A percentile compares a stretch with the other conserved stretches of the same genome.
phyloP scores from a whole-genome alignment of 768 basidiomycete species.

The Paxillus ammoniavirescens region DNA sequence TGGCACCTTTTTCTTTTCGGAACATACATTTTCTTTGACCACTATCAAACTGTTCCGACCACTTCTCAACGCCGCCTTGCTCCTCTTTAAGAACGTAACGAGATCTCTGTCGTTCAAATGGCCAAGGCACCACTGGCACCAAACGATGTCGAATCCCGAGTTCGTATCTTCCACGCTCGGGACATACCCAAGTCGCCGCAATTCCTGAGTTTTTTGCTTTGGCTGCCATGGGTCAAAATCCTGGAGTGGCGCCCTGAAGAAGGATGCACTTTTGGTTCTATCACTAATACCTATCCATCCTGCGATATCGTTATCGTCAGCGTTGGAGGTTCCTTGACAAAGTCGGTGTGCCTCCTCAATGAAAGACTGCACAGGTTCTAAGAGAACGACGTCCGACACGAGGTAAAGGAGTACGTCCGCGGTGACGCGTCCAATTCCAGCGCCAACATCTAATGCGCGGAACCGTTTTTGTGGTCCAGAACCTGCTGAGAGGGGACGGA shows the following conservation, averaged over 20 bases:
- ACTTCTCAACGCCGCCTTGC: slow-evolving; percentile 57
- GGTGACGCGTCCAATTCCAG: slow-evolving; percentile 93
- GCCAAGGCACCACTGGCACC: slow-evolving; percentile 98
- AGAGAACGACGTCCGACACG: slow-evolving; percentile 80
- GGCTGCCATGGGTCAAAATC: slow-evolving; percentile 68
- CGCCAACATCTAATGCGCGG: slow-evolving; percentile 89
- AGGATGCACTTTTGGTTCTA: slow-evolving; percentile 66
- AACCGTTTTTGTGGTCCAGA: slow-evolving; percentile 39
- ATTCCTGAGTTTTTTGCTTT: slow-evolving; percentile 34
- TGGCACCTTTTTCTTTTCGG: slow-evolving; percentile 51
- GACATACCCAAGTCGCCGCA: slow-evolving; percentile 70
- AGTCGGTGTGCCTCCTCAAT: slow-evolving; percentile 64
- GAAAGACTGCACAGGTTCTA: slow-evolving; percentile 85
- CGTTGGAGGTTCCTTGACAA: slow-evolving; percentile 34
- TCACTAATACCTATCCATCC: slow-evolving; percentile 71
- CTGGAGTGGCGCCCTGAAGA: slow-evolving; percentile 80
- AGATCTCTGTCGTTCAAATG: slow-evolving; percentile 80
- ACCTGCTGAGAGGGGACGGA: slow-evolving; percentile 45
- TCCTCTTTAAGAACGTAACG: slow-evolving; percentile 68
- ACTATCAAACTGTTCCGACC: slow-evolving; percentile 60
- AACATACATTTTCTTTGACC: slow-evolving; percentile 90
- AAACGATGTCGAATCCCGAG: slow-evolving; percentile 81
- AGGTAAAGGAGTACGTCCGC: slow-evolving; percentile 86
- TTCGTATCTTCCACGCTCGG: slow-evolving; percentile 53
- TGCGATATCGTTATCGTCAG: slow-evolving; percentile 27